These are phyloP conservation scores for Nitzschia inconspicua DNA, from an alignment of 108 stramenopile genomes.

Conservation along the genomic window DNA sequence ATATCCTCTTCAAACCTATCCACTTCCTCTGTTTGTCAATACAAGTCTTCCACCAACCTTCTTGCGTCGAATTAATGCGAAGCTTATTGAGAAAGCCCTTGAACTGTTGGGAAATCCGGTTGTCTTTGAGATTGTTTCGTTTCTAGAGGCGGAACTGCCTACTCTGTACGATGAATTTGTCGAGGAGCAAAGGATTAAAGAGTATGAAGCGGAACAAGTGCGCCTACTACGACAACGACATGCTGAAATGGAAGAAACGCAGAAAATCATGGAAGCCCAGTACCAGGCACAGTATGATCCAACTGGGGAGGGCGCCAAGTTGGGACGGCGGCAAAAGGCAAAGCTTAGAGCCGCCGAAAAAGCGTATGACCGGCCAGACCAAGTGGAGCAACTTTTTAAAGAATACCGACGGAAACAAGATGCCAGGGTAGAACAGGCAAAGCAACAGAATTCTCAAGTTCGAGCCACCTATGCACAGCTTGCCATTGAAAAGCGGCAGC, in stretches of 20 bases:
- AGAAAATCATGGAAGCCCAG: slow-evolving; percentile 22
- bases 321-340: slow-evolving; percentile 52
- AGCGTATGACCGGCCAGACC: slow-evolving; percentile 41
- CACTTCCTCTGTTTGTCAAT: slow-evolving; percentile 44
- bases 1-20: slow-evolving; percentile 32
- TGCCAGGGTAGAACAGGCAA: slow-evolving; percentile 29
- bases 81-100: slow-evolving; percentile 25
- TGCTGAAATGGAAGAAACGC: slow-evolving; percentile 27
- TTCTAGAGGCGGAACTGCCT: slow-evolving; percentile 35
- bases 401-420: slow-evolving; percentile 42
- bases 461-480: slow-evolving; percentile 40
- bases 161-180: slow-evolving; percentile 42
- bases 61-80: slow-evolving; percentile 45
- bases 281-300: slow-evolving; percentile 8
- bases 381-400: slow-evolving; percentile 20
- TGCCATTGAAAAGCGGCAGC: slow-evolving; percentile 40
- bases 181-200: slow-evolving; percentile 37
- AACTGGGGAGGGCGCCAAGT: slow-evolving; percentile 5
- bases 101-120: slow-evolving; percentile 43
- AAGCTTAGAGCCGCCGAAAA: slow-evolving; percentile 60
- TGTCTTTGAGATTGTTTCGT: slow-evolving; percentile 50
- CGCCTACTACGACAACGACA: slow-evolving; percentile 31
- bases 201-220: slow-evolving; percentile 36
- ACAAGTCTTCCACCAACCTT: slow-evolving; percentile 54
- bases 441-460: slow-evolving; percentile 25